Evolutionary conservation across 768 basidiomycete species (phyloP).

Genomic region (Pulveroboletus sp.): DNA sequence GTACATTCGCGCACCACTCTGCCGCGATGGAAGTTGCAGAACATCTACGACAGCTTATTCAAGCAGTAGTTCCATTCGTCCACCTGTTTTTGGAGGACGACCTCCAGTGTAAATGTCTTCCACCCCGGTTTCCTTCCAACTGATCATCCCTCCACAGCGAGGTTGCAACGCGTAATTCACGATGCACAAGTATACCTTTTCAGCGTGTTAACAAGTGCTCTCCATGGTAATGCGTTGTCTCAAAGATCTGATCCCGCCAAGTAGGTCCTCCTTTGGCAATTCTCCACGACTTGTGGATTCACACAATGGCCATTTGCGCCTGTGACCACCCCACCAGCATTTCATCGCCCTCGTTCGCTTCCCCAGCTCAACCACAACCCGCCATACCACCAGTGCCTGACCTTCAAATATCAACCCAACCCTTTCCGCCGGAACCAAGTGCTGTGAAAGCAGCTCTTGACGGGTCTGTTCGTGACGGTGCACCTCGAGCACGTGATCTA

Average conservation of each 20-base stretch:
- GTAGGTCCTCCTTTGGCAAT: conserved; percentile 12
- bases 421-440: neutral
- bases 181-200: conserved; percentile 6
- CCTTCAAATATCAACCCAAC: neutral
- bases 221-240: neutral
- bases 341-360: neutral
- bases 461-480: neutral
- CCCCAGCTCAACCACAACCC: neutral
- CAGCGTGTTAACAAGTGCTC: neutral
- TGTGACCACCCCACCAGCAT: neutral
- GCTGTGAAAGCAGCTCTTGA: neutral
- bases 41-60: conserved; percentile 17
- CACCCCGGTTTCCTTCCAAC: neutral
- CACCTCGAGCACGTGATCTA: neutral
- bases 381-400: neutral
- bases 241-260: neutral
- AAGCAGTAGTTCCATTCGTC: conserved; percentile 17
- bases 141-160: conserved; percentile 11
- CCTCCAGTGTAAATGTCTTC: conserved; percentile 18
- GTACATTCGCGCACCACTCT: conserved; percentile 5
- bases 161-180: conserved; percentile 15
- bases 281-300: conserved; percentile 5
- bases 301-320: neutral
- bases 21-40: conserved; percentile 3
- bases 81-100: conserved; percentile 19